Evolutionary conservation across 1,284 basidiomycete species (phyloP), one percentile per base, ranked within the genome.

Genomic region (Cronartium quercuum): DNA sequence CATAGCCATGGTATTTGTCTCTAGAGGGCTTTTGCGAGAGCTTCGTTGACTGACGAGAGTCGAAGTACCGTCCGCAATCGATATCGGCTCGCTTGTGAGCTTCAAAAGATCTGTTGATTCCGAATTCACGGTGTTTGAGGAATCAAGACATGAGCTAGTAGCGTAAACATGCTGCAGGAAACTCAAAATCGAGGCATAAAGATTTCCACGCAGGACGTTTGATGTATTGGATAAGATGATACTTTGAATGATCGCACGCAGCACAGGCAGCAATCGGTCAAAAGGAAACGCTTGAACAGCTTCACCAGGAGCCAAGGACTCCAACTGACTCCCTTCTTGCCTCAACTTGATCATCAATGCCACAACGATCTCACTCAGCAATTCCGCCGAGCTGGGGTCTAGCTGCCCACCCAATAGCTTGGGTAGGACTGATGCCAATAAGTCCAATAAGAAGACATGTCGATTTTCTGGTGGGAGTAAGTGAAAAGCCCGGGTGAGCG

Each of bases 371-470:
- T 75, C 73, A 51, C 73, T 68, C 15, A 75, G 40, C 37, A 75
- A 55, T 57, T 68, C 65, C 1, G 90, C 86, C 0, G 92, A 91
- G 1, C 88, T 85, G 65, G 90, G 87, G 47, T 89, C 86, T 21
- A 89, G 83, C 66, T 88, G 87, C 18, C 74, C 84, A 77, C 38
- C 87, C 85, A 77, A 77, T 44, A 83, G 76, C 7, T 82, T 81
- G 44, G 81, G 80, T 2, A 85, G 79, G 24, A 87, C 85, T 24
- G 91, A 88, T 76, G 90, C 88, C 9, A 97, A 85, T 12, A 96
- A 84, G 79, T 95, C 93, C 77, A 95, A 92, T 2, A 95, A 84
- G 83, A 94, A 89, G 74, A 87, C 88, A 81, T 95, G 92, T 29
- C 91, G 87, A 24, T 87, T 87, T 77, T 92, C 90, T 76, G 89